Evolutionary conservation across 1,139 yeast genomes (phyloP), one percentile per base, ranked within the genome.

Genomic region (Geotrichum candidum): DNA sequence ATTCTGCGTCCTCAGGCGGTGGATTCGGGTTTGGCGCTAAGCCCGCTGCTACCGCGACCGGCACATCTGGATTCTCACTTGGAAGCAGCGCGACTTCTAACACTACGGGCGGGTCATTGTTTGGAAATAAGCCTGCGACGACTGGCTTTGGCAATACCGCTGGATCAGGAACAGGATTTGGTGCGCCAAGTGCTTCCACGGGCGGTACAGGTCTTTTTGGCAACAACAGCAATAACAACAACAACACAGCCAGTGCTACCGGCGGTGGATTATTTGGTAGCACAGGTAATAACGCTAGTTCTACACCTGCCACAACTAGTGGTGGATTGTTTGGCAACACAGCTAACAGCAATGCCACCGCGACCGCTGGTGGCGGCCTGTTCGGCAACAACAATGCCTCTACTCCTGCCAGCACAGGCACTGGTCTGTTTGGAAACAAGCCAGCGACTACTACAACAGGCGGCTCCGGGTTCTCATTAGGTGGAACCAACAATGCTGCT

Each of bases 241-340:
- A 66, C 27, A 65, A 71, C 4, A 76, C 23, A 3, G 51, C 33
- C 33, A 22, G 55, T 11, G 29, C 45, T 13, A 54, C 52, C 23
- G 51, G 54, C 25, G 54, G 79, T 9, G 78, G 81, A 10, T 67
- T 76, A 29, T 78, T 77, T 71, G 81, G 81, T 1, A 69, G 66
- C 63, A 66, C 65, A 59, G 38, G 35, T 45, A 58, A 50, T 23
- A 53, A 35, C 27, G 29, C 25, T 48, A 45, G 27, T 18, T 15
- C 52, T 7, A 31, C 50, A 22, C 38, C 53, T 22, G 50, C 61
- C 3, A 35, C 63, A 4, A 46, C 58, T 27, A 15, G 63, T 51
- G 61, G 65, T 23, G 66, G 67, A 10, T 48, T 62, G 45, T 65
- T 66, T 55, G 69, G 69, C 15, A 53, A 35, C 18, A 58, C 53